Conservation (phyloP, 2,329 filamentous ascomycete genomes). For the Alternaria atra region DNA sequence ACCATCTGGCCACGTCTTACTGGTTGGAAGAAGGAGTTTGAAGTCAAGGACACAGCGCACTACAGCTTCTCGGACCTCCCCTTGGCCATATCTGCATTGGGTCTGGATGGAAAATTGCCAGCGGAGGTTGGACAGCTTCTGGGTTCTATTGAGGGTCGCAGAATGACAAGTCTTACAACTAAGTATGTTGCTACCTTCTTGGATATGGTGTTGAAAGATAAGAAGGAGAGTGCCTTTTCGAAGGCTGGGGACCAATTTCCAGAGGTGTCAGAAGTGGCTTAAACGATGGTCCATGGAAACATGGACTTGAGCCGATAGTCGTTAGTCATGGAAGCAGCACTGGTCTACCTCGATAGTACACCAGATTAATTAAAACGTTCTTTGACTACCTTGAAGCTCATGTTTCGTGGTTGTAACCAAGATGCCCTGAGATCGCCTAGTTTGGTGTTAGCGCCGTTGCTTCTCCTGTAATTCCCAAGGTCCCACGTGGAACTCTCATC, state of each 20-base stretch:
- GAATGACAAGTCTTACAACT: slow-evolving; percentile 32
- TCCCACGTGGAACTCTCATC: too few species aligned
- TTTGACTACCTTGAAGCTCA: background rate
- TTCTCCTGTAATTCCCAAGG: too few species aligned
- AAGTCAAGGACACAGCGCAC: slow-evolving; percentile 36
- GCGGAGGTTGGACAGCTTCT: slow-evolving; percentile 28
- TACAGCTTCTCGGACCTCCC: slow-evolving; percentile 43
- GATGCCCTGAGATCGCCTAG: background rate
- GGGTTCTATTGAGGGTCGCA: slow-evolving; percentile 31
- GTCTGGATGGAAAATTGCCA: slow-evolving; percentile 28
- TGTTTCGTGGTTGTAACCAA: too few species aligned
- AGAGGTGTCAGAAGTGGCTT: slow-evolving; percentile 27
- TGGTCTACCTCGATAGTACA: background rate
- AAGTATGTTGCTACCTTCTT: slow-evolving; percentile 32
- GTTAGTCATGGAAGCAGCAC: background rate
- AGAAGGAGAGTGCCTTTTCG: slow-evolving; percentile 7
- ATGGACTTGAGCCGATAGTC: background rate
- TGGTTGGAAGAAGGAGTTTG: slow-evolving; percentile 40
- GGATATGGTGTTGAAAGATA: slow-evolving; percentile 30
- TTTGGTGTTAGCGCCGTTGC: background rate
- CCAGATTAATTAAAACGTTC: background rate
- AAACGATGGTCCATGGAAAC: background rate
- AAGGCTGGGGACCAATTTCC: slow-evolving; percentile 15
- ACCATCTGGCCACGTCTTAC: slow-evolving; percentile 30
- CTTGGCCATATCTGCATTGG: slow-evolving; percentile 22